A percentile compares a stretch with the other conserved stretches of the same genome.
Evolutionary conservation across 257 asterid species (phyloP).

Genomic region (Nicotiana noctiflora): DNA sequence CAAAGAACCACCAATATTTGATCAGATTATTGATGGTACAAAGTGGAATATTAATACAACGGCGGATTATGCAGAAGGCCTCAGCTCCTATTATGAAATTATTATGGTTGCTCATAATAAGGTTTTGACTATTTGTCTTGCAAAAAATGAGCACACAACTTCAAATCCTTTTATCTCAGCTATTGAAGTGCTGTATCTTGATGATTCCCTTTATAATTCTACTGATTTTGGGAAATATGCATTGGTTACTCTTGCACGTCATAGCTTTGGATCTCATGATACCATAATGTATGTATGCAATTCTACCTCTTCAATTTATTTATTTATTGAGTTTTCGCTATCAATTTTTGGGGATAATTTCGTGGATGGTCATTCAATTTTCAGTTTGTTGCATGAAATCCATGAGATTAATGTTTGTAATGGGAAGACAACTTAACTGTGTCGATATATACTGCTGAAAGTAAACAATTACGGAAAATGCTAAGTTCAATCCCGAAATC

Average conservation of each 20-base stretch:
- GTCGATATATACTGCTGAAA: too few relatives aligned
- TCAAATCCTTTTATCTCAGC: conserved; percentile 77
- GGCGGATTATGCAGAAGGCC: conserved; percentile 52
- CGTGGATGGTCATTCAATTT: too few relatives aligned
- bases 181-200: conserved; percentile 49
- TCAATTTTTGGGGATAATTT: too few relatives aligned
- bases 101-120: conserved; percentile 48
- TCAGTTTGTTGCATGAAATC: too few relatives aligned
- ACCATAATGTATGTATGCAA: conserved; percentile 39
- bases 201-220: conserved; percentile 53
- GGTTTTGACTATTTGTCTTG: conserved; percentile 55
- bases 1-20: conserved; percentile 71
- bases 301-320: neutral
- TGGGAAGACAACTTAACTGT: too few relatives aligned
- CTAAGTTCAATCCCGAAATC: too few relatives aligned
- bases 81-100: conserved; percentile 65
- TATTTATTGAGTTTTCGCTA: neutral
- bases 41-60: conserved; percentile 81
- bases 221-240: conserved; percentile 47
- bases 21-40: conserved; percentile 82
- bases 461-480: too few relatives aligned
- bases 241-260: conserved; percentile 55
- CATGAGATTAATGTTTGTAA: too few relatives aligned
- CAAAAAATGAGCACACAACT: conserved; percentile 50
- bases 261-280: conserved; percentile 45